A percentile compares a stretch with the other conserved stretches of the same genome.
Evolutionary conservation across 1,139 yeast genomes (phyloP).

Genomic region (Yamadazyma kanchanaburiensis): DNA sequence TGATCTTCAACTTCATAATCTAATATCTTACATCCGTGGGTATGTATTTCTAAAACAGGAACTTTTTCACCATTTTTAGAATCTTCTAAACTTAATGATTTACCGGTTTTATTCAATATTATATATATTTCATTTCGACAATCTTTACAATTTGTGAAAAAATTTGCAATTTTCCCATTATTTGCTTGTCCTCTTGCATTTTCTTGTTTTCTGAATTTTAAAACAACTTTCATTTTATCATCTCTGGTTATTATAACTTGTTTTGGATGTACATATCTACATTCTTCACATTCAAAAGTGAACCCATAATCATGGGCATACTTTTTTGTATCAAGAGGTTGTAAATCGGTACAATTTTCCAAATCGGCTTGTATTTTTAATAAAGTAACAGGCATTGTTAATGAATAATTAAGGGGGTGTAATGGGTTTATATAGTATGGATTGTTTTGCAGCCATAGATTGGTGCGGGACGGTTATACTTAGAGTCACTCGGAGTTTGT

Average conservation of each 20-base stretch:
- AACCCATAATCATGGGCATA: slow-evolving; percentile 72
- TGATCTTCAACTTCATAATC: slow-evolving; percentile 66
- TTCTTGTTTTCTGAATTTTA: slow-evolving; percentile 19
- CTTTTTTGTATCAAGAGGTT: slow-evolving; percentile 56
- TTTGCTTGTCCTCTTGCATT: slow-evolving; percentile 47
- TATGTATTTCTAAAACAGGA: slow-evolving; percentile 61
- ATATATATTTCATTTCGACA: slow-evolving; percentile 33
- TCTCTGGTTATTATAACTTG: slow-evolving; percentile 63
- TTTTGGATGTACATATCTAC: slow-evolving; percentile 75
- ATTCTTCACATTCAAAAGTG: slow-evolving; percentile 67
- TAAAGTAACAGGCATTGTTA: slow-evolving; percentile 11
- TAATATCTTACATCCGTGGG: slow-evolving; percentile 72
- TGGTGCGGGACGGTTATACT: neutral
- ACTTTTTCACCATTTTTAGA: slow-evolving; percentile 15
- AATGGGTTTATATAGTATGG: neutral
- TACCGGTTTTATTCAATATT: slow-evolving; percentile 18
- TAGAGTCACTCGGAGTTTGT: too few species aligned
- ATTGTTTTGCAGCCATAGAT: neutral
- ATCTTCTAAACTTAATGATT: slow-evolving; percentile 16
- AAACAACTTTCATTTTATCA: slow-evolving; percentile 49
- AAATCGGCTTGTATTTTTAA: slow-evolving; percentile 59
- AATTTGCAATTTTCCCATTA: slow-evolving; percentile 63
- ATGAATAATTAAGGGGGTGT: neutral
- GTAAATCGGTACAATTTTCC: slow-evolving; percentile 56
- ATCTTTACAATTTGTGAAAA: slow-evolving; percentile 66